Evolutionary conservation across 2,329 filamentous ascomycete species (phyloP).

Genomic region (Tolypocladium amazonense): DNA sequence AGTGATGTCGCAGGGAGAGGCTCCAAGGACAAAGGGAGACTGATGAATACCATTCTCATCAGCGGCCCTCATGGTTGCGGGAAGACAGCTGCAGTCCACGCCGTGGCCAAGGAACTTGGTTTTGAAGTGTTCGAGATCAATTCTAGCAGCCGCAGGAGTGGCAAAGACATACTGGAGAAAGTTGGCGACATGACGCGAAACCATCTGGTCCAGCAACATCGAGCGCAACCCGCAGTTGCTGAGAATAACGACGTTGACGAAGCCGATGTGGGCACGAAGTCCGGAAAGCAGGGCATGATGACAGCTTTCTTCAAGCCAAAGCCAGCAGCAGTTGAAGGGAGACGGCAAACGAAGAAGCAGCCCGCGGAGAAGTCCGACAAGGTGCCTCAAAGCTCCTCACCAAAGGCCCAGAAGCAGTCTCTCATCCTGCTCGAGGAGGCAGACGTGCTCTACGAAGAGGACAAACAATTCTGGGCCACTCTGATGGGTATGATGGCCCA

Average conservation of each 20-base stretch:
- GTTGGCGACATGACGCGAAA: constrained; percentile 97
- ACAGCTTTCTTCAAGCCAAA: constrained; percentile 67
- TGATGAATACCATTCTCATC: constrained; percentile 71
- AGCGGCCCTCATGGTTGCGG: constrained; percentile 86
- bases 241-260: constrained; percentile 16
- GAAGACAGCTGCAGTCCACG: constrained; percentile 87
- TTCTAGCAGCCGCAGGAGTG: constrained; percentile 68
- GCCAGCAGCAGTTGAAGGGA: constrained; percentile 15
- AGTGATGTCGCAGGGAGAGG: constrained; percentile 22
- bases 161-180: constrained; percentile 80
- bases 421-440: constrained; percentile 90
- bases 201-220: constrained; percentile 61
- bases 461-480: constrained; percentile 88
- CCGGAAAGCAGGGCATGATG: constrained; percentile 68
- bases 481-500: constrained; percentile 67
- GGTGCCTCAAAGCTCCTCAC: constrained; percentile 17
- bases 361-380: constrained; percentile 17
- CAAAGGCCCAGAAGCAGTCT: constrained; percentile 72
- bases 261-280: constrained; percentile 43
- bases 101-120: constrained; percentile 79
- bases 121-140: constrained; percentile 97
- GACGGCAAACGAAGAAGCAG: constrained; percentile 13
- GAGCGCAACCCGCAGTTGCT: constrained; percentile 17
- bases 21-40: constrained; percentile 32
- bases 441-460: constrained; percentile 88